Evolutionary conservation across 495 filamentous ascomycete species (phyloP).

Genomic region (Saxispiralis lemnorum): DNA sequence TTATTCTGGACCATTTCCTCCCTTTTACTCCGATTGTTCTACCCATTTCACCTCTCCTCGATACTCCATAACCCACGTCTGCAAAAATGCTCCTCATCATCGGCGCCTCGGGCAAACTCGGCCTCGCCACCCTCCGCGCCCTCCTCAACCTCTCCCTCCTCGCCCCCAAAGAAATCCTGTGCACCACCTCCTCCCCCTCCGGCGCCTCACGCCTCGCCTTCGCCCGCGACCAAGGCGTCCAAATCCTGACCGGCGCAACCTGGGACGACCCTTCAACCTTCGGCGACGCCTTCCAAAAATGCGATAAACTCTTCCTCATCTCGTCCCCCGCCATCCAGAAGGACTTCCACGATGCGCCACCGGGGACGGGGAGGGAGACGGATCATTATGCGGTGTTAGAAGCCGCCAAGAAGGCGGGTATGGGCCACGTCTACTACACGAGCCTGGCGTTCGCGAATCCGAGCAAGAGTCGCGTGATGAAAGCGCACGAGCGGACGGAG

Average conservation of each 20-base stretch:
- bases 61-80: neutral
- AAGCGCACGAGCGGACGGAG: slow-evolving; percentile 48
- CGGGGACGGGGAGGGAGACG: slow-evolving; percentile 24
- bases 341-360: slow-evolving; percentile 21
- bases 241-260: slow-evolving; percentile 20
- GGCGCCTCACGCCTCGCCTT: slow-evolving; percentile 16
- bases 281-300: slow-evolving; percentile 26
- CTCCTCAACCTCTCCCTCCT: slow-evolving; percentile 24
- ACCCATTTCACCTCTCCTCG: neutral
- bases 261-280: slow-evolving; percentile 21
- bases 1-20: too few relatives aligned
- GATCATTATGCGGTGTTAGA: slow-evolving; percentile 38
- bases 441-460: slow-evolving; percentile 41
- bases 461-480: slow-evolving; percentile 43
- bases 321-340: slow-evolving; percentile 25
- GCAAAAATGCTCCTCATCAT: slow-evolving; percentile 25
- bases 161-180: slow-evolving; percentile 21
- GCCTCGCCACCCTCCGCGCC: slow-evolving; percentile 25
- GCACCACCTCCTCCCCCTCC: slow-evolving; percentile 18
- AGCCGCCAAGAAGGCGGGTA: slow-evolving; percentile 37
- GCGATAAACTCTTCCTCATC: slow-evolving; percentile 33
- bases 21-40: too few relatives aligned
- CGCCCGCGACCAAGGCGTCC: slow-evolving; percentile 19
- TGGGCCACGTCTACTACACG: slow-evolving; percentile 49
- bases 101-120: slow-evolving; percentile 30